phyloP scores from a whole-genome alignment of 306 rosid species.

The Luffa acutangula region DNA sequence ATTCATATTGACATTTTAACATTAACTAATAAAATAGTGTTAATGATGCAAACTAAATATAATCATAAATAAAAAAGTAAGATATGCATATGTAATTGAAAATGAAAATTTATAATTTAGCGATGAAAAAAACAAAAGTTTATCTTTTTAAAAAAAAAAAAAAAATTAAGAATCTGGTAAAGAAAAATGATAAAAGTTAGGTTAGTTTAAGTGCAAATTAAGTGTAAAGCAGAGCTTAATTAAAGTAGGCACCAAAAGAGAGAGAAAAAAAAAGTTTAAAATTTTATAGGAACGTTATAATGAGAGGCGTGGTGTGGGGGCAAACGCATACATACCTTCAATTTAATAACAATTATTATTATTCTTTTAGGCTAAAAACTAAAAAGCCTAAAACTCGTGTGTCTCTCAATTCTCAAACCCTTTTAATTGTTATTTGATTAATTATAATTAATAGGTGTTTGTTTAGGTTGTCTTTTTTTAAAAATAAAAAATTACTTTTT shows the following conservation, averaged over 20 bases:
- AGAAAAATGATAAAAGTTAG: not conserved
- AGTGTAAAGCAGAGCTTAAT: slow-evolving; percentile 10
- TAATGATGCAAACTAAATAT: too few species aligned
- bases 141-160: not conserved
- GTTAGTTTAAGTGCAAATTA: not conserved
- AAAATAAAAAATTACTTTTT: not conserved
- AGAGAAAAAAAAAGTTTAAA: not conserved
- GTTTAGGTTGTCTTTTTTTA: not conserved
- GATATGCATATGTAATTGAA: not conserved
- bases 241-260: not conserved
- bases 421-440: not conserved
- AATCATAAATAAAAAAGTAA: too few species aligned
- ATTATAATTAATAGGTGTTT: not conserved
- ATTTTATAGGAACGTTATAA: not conserved
- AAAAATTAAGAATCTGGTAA: not conserved
- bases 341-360: not conserved
- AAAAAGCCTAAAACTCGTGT: not conserved
- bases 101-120: not conserved
- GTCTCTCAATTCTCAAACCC: not conserved
- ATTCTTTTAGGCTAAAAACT: not conserved
- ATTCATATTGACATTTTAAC: too few species aligned
- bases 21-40: too few species aligned
- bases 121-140: not conserved
- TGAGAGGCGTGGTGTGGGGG: not conserved
- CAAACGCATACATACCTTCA: not conserved